Evolutionary conservation across 495 filamentous ascomycete genomes (phyloP).

Genomic region (Trichoderma gamsii): DNA sequence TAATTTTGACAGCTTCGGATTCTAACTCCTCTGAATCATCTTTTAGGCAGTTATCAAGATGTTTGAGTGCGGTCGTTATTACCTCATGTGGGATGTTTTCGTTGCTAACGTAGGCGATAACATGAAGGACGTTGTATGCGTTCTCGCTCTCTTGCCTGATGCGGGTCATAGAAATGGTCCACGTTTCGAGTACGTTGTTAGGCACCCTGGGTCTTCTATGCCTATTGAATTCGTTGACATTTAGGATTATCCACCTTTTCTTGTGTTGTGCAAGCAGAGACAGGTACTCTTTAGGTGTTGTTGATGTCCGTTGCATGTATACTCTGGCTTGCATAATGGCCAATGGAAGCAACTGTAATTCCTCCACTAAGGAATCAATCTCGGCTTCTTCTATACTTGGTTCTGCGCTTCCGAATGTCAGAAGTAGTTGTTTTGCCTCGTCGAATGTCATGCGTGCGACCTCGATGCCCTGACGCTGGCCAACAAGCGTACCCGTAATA

Average conservation of each 20-base stretch:
- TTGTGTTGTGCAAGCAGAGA: conserved; percentile 16
- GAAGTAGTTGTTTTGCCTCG: conserved; percentile 19
- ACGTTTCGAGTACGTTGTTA: conserved; percentile 25
- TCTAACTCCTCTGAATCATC: not conserved
- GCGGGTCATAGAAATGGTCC: conserved; percentile 23
- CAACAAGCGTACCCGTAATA: conserved; percentile 19
- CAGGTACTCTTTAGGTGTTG: conserved; percentile 20
- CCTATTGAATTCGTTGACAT: conserved; percentile 17
- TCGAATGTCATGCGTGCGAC: conserved; percentile 19
- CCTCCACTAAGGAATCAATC: conserved; percentile 20
- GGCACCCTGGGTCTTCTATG: conserved; percentile 19
- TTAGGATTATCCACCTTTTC: conserved; percentile 19
- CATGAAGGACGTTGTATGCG: conserved; percentile 22
- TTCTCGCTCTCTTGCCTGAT: conserved; percentile 22
- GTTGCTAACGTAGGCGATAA: conserved; percentile 22
- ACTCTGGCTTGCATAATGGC: conserved; percentile 27
- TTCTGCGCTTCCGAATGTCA: conserved; percentile 14
- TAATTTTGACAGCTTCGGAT: not conserved
- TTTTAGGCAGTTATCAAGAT: not conserved
- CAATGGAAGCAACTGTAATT: conserved; percentile 26
- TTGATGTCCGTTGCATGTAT: conserved; percentile 24
- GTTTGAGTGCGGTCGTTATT: conserved; percentile 2
- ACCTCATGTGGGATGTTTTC: conserved; percentile 24
- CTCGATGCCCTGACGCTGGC: conserved; percentile 16
- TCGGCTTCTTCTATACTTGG: conserved; percentile 18